Conservation (phyloP, 2,329 filamentous ascomycete species). For the Lachnellula subtilissima region DNA sequence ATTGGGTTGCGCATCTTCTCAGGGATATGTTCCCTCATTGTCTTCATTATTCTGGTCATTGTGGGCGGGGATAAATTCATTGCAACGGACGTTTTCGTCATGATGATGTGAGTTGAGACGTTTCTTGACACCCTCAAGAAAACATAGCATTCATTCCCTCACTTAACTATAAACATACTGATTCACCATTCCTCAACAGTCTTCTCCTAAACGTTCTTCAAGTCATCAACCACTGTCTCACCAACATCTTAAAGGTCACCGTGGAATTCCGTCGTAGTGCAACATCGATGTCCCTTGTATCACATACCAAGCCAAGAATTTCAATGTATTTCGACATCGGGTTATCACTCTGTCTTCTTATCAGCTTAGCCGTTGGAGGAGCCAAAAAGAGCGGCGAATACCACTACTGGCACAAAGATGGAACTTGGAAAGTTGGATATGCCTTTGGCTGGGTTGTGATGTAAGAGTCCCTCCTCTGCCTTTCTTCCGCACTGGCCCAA, state of each 20-base stretch:
- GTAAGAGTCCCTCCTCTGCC: constrained; percentile 6
- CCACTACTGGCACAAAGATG: not conserved
- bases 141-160: not conserved
- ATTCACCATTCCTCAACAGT: not conserved
- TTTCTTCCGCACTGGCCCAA: not conserved
- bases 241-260: constrained; percentile 13
- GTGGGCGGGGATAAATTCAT: not conserved
- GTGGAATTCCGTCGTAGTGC: constrained; percentile 10
- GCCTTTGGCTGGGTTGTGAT: constrained; percentile 15
- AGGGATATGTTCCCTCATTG: not conserved
- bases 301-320: constrained; percentile 1
- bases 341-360: constrained; percentile 4
- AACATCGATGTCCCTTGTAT: constrained; percentile 4
- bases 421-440: constrained; percentile 8
- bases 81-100: constrained; percentile 2
- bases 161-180: not conserved
- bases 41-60: not conserved
- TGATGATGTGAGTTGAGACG: constrained; percentile 2
- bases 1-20: constrained; percentile 1
- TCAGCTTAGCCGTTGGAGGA: constrained; percentile 9
- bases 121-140: not conserved
- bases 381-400: not conserved
- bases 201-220: constrained; percentile 11
- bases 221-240: constrained; percentile 8
- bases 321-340: constrained; percentile 9